These are phyloP conservation scores for Thamnidium elegans DNA, from an alignment of 192 early-diverging fungal genomes.

Conservation along the genomic window DNA sequence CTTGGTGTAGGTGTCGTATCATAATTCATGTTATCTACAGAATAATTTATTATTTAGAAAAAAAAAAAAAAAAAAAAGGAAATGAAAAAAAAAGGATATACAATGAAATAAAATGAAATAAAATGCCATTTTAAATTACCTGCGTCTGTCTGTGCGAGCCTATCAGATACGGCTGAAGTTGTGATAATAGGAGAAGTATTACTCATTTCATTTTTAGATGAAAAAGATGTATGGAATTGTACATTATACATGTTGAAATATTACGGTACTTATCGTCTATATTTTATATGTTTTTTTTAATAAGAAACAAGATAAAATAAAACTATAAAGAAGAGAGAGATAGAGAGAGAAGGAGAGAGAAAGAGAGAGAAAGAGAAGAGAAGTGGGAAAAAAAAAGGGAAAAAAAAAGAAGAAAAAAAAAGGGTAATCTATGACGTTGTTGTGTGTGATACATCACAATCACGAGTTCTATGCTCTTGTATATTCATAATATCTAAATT, in stretches of 20 bases:
- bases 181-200: slow-evolving; percentile 8
- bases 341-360: neutral
- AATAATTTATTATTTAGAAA: no score
- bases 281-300: no score
- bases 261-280: neutral
- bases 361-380: neutral
- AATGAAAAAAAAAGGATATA: neutral
- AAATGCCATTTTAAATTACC: slow-evolving; percentile 2
- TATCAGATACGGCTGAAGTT: slow-evolving; percentile 9
- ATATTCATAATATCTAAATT: slow-evolving; percentile 28
- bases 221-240: slow-evolving; percentile 13
- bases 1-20: neutral
- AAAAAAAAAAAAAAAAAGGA: no score
- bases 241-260: slow-evolving; percentile 8
- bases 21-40: slow-evolving; percentile 13
- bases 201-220: slow-evolving; percentile 2
- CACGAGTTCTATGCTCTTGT: slow-evolving; percentile 12
- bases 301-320: no score
- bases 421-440: neutral
- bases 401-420: slow-evolving; percentile 16
- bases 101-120: neutral
- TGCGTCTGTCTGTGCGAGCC: slow-evolving; percentile 18
- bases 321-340: neutral
- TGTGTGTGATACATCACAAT: slow-evolving; percentile 5
- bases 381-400: slow-evolving; percentile 4